Evolutionary conservation across 2,329 filamentous ascomycete species (phyloP).

Genomic region (Teratosphaeria destructans): DNA sequence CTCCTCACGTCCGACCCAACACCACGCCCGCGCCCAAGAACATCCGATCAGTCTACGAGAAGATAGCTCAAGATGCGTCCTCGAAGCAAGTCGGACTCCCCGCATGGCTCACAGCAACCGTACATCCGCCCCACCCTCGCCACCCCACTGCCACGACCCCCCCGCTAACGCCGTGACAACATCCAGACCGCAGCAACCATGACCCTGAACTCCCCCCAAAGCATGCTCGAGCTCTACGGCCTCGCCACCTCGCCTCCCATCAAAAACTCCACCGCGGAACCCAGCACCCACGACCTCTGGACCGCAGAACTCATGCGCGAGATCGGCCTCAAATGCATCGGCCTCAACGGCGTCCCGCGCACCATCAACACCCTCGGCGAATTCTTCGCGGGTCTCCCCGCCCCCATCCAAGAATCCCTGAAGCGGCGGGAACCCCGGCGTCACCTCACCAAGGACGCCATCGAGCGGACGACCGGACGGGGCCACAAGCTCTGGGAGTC

Average conservation of each 20-base stretch:
- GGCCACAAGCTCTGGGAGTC: constrained; percentile 63
- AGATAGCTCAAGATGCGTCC: constrained; percentile 53
- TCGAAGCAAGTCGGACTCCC: constrained; percentile 51
- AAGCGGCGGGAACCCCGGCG: constrained; percentile 17
- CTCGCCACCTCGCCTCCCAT: constrained; percentile 22
- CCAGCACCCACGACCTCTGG: constrained; percentile 31
- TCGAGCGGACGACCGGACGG: constrained; percentile 45
- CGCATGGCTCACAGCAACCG: constrained; percentile 58
- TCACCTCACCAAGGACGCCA: constrained; percentile 31
- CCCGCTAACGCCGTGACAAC: background rate
- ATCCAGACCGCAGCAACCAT: constrained; percentile 66
- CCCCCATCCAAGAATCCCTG: constrained; percentile 43
- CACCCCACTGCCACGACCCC: background rate
- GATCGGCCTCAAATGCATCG: constrained; percentile 65
- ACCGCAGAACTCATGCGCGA: constrained; percentile 65
- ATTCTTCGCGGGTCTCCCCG: constrained; percentile 55
- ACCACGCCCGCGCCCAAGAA: constrained; percentile 53
- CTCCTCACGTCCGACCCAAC: constrained; percentile 55
- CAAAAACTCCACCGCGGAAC: constrained; percentile 9
- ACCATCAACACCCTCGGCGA: constrained; percentile 73
- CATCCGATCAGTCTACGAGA: constrained; percentile 54
- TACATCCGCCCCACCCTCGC: constrained; percentile 24
- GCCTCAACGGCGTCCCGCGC: constrained; percentile 66
- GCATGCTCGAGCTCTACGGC: constrained; percentile 53
- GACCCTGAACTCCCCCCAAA: constrained; percentile 76